phyloP scores from a whole-genome alignment of 495 filamentous ascomycete genomes.

The Tuber umbilicatum region DNA sequence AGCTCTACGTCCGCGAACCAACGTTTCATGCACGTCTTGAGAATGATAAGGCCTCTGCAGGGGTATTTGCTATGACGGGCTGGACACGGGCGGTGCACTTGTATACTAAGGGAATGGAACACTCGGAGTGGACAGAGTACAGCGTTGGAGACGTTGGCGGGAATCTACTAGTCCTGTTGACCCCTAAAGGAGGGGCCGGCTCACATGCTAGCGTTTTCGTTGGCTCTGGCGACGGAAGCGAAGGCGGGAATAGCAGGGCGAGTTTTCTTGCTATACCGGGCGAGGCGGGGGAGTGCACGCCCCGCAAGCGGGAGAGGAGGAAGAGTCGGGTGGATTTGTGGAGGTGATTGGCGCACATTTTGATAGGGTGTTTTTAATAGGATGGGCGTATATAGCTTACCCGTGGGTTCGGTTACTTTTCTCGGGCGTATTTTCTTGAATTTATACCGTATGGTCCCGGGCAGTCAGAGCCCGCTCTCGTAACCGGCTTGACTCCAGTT shows the following conservation, averaged over 20 bases:
- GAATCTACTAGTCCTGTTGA: constrained; percentile 23
- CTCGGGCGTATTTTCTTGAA: constrained; percentile 16
- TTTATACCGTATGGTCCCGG: neutral
- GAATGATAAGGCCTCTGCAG: constrained; percentile 36
- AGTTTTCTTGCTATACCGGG: constrained; percentile 22
- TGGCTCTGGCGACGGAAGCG: neutral
- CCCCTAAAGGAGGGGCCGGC: constrained; percentile 17
- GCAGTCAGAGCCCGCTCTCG: neutral
- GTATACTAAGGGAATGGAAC: constrained; percentile 29
- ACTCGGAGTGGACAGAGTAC: constrained; percentile 37
- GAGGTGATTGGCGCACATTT: constrained; percentile 28
- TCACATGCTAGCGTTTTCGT: constrained; percentile 14
- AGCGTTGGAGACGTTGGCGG: constrained; percentile 18
- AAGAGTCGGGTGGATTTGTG: constrained; percentile 36
- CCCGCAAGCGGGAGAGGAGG: constrained; percentile 15
- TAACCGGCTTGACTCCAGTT: too few species aligned
- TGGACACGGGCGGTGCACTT: constrained; percentile 27
- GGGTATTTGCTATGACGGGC: constrained; percentile 43
- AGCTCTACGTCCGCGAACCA: constrained; percentile 79
- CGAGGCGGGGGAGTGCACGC: constrained; percentile 11
- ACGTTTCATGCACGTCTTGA: constrained; percentile 69
- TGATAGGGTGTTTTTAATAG: constrained; percentile 3
- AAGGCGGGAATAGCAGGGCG: constrained; percentile 16
- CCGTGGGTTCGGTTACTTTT: constrained; percentile 1
- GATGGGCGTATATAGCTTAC: neutral